These are phyloP conservation scores for Coriaria nepalensis DNA, from an alignment of 306 rosid genomes.

Conservation along the genomic window DNA sequence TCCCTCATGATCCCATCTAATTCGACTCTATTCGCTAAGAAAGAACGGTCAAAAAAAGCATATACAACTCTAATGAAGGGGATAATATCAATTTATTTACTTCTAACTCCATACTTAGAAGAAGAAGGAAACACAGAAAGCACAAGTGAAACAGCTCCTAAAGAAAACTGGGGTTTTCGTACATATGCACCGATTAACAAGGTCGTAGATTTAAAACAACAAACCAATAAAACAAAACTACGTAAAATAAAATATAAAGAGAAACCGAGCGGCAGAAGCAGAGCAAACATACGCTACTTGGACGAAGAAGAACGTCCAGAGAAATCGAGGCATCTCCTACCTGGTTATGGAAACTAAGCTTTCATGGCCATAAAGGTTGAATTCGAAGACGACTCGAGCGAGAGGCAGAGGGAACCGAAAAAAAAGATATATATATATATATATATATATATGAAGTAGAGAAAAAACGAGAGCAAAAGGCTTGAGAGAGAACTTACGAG, in stretches of 20 bases:
- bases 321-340: slow-evolving; percentile 17
- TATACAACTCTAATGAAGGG: slow-evolving; percentile 27
- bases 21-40: slow-evolving; percentile 20
- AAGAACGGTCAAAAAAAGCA: slow-evolving; percentile 17
- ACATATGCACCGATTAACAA: slow-evolving; percentile 38
- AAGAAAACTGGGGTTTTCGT: slow-evolving; percentile 36
- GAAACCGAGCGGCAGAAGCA: not conserved
- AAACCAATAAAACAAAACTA: slow-evolving; percentile 1
- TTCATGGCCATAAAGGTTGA: slow-evolving; percentile 56
- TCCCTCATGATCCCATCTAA: slow-evolving; percentile 49
- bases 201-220: slow-evolving; percentile 28
- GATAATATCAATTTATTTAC: slow-evolving; percentile 10
- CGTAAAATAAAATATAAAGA: not conserved
- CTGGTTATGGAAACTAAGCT: slow-evolving; percentile 36
- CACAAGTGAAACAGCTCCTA: slow-evolving; percentile 41
- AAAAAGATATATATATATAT: not conserved
- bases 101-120: slow-evolving; percentile 27
- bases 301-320: slow-evolving; percentile 8
- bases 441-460: no score
- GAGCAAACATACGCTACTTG: not conserved
- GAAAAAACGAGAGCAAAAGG: no score
- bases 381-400: slow-evolving; percentile 18
- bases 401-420: slow-evolving; percentile 11
- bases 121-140: slow-evolving; percentile 18
- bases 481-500: no score